A percentile compares a stretch with the other conserved stretches of the same genome.
phyloP scores from a whole-genome alignment of 208 protist genomes.

The Trypanosoma caninum region DNA sequence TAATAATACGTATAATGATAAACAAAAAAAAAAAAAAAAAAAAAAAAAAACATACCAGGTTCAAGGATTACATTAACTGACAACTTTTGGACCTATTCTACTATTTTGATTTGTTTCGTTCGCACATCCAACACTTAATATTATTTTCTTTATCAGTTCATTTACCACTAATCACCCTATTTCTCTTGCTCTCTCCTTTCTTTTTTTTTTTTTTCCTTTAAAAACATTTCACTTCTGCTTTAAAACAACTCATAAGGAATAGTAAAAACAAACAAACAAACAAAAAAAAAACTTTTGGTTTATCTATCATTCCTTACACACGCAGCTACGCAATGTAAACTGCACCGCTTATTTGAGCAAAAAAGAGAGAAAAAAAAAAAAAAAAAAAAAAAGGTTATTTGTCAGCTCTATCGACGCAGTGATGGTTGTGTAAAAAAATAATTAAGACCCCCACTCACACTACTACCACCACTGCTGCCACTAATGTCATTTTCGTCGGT shows the following conservation, averaged over 20 bases:
- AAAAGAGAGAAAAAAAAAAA: background rate
- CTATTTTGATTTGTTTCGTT: too few relatives aligned
- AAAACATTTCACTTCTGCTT: too few relatives aligned
- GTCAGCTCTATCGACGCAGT: too few relatives aligned
- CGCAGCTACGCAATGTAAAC: too few relatives aligned
- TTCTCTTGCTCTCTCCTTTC: too few relatives aligned
- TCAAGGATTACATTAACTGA: background rate
- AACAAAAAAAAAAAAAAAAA: background rate
- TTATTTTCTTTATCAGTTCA: too few relatives aligned
- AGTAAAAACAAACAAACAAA: too few relatives aligned
- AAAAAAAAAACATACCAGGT: background rate
- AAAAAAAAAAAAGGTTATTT: background rate
- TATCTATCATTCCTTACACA: background rate
- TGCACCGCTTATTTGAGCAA: background rate
- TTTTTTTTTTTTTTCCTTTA: too few relatives aligned
- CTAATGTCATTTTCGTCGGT: slow-evolving; percentile 21
- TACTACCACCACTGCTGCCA: slow-evolving; percentile 14
- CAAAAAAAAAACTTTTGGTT: background rate
- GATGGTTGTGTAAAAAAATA: background rate
- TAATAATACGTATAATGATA: background rate
- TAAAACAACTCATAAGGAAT: too few relatives aligned
- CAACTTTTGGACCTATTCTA: too few relatives aligned
- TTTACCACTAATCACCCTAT: too few relatives aligned
- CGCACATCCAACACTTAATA: too few relatives aligned
- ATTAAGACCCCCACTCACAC: slow-evolving; percentile 4